phyloP scores from a whole-genome alignment of 495 filamentous ascomycete species.

The Lasiosphaeria ovina region DNA sequence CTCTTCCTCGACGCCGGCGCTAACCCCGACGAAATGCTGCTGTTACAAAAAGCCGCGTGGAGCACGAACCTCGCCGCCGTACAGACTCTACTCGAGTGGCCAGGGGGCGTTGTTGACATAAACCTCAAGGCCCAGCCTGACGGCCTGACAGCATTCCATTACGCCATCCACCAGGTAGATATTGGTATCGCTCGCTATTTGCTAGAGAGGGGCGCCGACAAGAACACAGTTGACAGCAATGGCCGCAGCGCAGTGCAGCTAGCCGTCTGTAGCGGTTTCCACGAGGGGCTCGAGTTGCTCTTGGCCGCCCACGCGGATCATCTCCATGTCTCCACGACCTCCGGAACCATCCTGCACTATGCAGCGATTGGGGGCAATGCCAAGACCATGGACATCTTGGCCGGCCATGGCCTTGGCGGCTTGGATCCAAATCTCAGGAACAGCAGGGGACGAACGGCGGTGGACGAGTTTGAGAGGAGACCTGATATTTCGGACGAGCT shows the following conservation, averaged over 20 bases:
- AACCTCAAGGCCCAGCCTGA: background rate
- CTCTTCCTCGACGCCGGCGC: conserved; percentile 1
- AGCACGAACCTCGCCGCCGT: background rate
- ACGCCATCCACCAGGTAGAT: background rate
- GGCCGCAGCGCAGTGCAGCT: background rate
- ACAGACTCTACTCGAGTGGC: background rate
- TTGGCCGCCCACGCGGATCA: background rate
- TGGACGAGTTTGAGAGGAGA: background rate
- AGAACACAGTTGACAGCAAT: background rate
- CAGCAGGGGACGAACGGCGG: background rate
- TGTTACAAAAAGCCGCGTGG: background rate
- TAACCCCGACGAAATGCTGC: background rate
- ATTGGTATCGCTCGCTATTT: background rate
- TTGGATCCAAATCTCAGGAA: background rate
- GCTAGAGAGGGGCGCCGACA: conserved; percentile 1
- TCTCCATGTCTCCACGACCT: background rate
- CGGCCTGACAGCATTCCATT: background rate
- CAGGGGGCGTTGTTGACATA: background rate
- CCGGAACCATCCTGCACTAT: background rate
- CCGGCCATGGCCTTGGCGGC: background rate
- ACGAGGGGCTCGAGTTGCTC: conserved; percentile 2
- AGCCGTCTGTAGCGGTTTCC: background rate
- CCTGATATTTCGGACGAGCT: background rate
- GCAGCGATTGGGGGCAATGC: background rate
- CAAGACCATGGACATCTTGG: background rate